phyloP scores from a whole-genome alignment of 1,284 basidiomycete species.

The Inonotus obliquus region DNA sequence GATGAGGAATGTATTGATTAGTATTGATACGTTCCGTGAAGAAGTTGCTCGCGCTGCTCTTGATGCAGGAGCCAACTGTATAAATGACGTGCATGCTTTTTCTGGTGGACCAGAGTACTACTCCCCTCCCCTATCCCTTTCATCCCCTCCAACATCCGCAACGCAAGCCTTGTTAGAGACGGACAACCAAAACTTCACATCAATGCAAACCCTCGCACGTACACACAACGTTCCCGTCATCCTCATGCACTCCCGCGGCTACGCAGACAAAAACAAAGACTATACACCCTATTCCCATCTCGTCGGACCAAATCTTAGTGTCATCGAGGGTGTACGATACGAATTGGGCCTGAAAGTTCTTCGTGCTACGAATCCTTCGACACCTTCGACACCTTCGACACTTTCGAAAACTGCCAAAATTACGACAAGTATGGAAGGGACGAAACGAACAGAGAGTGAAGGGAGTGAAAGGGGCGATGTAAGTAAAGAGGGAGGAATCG shows the following conservation, averaged over 20 bases:
- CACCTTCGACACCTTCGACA: no score
- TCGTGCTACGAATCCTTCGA: constrained; percentile 32
- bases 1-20: constrained; percentile 54
- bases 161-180: neutral
- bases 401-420: no score
- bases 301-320: constrained; percentile 35
- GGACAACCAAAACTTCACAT: constrained; percentile 31
- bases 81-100: constrained; percentile 93
- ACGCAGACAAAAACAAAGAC: constrained; percentile 69
- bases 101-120: constrained; percentile 55
- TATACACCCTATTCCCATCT: constrained; percentile 48
- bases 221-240: constrained; percentile 67
- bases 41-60: constrained; percentile 78
- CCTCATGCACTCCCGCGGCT: constrained; percentile 92
- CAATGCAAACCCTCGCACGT: constrained; percentile 68
- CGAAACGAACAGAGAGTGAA: no score
- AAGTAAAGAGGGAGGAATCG: no score
- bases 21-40: constrained; percentile 90
- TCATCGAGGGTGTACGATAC: constrained; percentile 64
- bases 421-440: no score
- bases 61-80: constrained; percentile 82
- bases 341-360: constrained; percentile 76
- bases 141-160: constrained; percentile 15
- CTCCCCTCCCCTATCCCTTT: constrained; percentile 28
- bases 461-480: no score